Evolutionary conservation across 176 grass and related monocot genomes (phyloP), one percentile per base, ranked within the genome.

Genomic region (Ananas comosus): DNA sequence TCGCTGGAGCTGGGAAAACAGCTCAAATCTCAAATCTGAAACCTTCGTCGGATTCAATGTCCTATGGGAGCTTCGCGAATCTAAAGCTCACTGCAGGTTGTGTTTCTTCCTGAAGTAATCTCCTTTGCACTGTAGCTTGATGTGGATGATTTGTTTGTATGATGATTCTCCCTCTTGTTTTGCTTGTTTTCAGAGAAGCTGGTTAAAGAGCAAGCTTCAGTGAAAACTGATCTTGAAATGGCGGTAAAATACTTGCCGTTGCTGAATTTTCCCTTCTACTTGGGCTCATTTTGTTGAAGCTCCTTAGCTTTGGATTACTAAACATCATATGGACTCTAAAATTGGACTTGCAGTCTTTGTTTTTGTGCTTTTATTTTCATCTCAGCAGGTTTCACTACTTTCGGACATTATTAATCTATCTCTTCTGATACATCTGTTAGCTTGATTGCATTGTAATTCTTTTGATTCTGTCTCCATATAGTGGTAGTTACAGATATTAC

Each of bases 211-310:
- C 93, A 92, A 83, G 89, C 86, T 72, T 92, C 89, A 2, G 78
- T 89, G 78, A 92, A 96, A 83, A 92, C 81, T 72, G 89, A 96
- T 78, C 84, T 90, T 73, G 93, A 92, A 85, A 83, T 92, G 83
- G 69, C 81, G 79, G 93, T 96, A 92, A 25, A 80, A 59, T 59
- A 59, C 54, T 59, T 19, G 54, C 54, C 4, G 9, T 59, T 59
- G 14, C 54, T 59, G 19, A 16, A 17, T 58, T 58, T 58, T 4
- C 54, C 54, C 18, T 58, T n/a, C 53, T 18, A 18, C 17, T 17
- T 58, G 54, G 3, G 14, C 13, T 7, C 54, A 16, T 58, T 42
- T 58, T 58, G 16, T 58, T 56, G 13, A 56, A 56, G 9, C 11
- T 56, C 53, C 13, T 10, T 58, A 12, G 14, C 14, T 58, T 2